Base-by-base conservation (phyloP, 2,329 filamentous ascomycete genomes). In the Paraconiothyrium brasiliense region DNA sequence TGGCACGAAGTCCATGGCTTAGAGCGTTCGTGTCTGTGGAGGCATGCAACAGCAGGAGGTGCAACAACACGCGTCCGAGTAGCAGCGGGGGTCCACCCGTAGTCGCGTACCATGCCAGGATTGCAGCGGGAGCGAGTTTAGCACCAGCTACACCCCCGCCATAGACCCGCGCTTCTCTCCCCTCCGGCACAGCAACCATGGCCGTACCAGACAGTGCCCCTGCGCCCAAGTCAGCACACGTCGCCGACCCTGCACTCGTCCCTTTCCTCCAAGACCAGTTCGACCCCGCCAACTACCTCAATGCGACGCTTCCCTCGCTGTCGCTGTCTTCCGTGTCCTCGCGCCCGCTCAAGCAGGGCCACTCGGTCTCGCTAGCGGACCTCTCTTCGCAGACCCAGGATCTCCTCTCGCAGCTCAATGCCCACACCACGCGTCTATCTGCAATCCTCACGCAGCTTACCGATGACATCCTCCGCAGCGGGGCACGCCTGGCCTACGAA, bases 381-480 rank as follows among this genome's bases (percentile, higher is more conserved):
- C 81, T 97, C 55, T 93, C 93, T 1, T 85, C 89, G 0, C 92
- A 93, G 74, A 90, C 94, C 0, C 94, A 97, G 78, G 85, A 89
- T 3, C 85, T 96, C n/a, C 85, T 97, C 50, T 92, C 93, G 1
- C 92, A 94, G 73, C 87, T 98, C 72, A 96, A 92, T 74, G 91
- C 92, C 9, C 93, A 97, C 76, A 97, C 93, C 1, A 90, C 92
- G 20, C 87, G 93, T 49, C 83, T 97, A 8, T 93, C 93, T 14
- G 89, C 86, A 57, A 92, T 89, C 49, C 85, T 99, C 60, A 97
- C 93, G 35, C 90, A 94, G 72, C 84, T 98, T 62, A 97, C 95
- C 11, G 94, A 99, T 78, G 95, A 98, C 69, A 98, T 99, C 65
- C 80, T 99, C 64, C 88, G 95, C 60, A 94, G 92, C 72, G 92